These are phyloP conservation scores for Metschnikowia lochheadii DNA, from an alignment of 805 yeast species.

Conservation along the genomic window DNA sequence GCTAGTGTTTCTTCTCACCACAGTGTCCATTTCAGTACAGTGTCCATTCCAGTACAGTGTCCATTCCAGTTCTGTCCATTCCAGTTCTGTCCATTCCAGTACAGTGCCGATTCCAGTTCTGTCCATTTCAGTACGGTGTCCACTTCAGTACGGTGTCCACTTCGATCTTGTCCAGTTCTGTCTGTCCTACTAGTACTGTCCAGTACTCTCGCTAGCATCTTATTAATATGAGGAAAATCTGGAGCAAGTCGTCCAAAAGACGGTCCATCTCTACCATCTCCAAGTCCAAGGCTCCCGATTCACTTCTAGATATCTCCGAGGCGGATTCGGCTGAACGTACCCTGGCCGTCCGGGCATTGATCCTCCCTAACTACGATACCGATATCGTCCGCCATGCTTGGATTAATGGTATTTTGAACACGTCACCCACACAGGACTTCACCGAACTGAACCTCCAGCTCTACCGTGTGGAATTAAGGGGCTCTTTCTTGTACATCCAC, in stretches of 20 bases:
- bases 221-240: slow-evolving; percentile 15
- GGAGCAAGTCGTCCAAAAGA: slow-evolving; percentile 16
- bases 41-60: too few relatives aligned
- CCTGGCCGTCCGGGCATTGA: slow-evolving; percentile 18
- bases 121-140: too few relatives aligned
- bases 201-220: too few relatives aligned
- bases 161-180: too few relatives aligned
- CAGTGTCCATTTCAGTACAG: too few relatives aligned
- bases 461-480: slow-evolving; percentile 43
- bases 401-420: slow-evolving; percentile 36
- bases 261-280: slow-evolving; percentile 14
- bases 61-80: too few relatives aligned
- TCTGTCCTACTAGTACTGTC: too few relatives aligned
- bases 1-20: too few relatives aligned
- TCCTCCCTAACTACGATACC: slow-evolving; percentile 31
- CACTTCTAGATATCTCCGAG: slow-evolving; percentile 4
- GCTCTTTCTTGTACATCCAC: slow-evolving; percentile 60
- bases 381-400: slow-evolving; percentile 31
- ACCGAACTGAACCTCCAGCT: slow-evolving; percentile 16
- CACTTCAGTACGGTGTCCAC: too few relatives aligned
- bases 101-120: too few relatives aligned
- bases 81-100: too few relatives aligned
- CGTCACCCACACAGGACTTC: slow-evolving; percentile 29
- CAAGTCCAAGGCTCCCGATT: slow-evolving; percentile 2
- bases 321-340: slow-evolving; percentile 5